phyloP scores from a whole-genome alignment of 2,329 filamentous ascomycete genomes.

The Phialophora macrospora region DNA sequence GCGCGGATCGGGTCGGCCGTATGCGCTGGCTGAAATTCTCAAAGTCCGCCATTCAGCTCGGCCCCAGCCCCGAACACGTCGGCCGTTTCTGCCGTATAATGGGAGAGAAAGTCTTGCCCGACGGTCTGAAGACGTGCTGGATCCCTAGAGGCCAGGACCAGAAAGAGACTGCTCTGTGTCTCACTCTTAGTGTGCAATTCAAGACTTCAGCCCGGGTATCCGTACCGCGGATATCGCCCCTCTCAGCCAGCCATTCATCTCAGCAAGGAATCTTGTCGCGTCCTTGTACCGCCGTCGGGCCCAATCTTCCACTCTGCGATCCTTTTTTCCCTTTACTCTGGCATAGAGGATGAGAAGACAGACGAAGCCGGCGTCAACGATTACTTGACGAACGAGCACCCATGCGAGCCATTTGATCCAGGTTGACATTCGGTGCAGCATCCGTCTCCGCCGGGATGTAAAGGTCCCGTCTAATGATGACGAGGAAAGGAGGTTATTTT shows the following conservation, averaged over 20 bases:
- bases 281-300: slow-evolving; percentile 33
- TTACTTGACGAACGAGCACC: slow-evolving; percentile 72
- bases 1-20: not conserved
- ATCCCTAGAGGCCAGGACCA: not conserved
- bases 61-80: slow-evolving; percentile 1
- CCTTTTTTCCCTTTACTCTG: slow-evolving; percentile 46
- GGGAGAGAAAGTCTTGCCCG: slow-evolving; percentile 2
- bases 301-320: slow-evolving; percentile 49
- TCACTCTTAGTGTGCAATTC: not conserved
- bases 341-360: slow-evolving; percentile 49
- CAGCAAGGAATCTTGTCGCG: slow-evolving; percentile 7
- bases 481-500: slow-evolving; percentile 64
- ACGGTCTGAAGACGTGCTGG: not conserved
- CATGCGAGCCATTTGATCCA: slow-evolving; percentile 76
- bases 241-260: slow-evolving; percentile 23
- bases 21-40: not conserved
- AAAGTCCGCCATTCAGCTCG: not conserved
- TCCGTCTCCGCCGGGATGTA: slow-evolving; percentile 45
- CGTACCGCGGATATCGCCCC: slow-evolving; percentile 13
- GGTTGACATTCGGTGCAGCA: slow-evolving; percentile 66
- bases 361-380: slow-evolving; percentile 68
- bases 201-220: slow-evolving; percentile 1
- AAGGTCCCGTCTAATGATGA: slow-evolving; percentile 41
- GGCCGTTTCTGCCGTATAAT: slow-evolving; percentile 6
- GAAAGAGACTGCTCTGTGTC: slow-evolving; percentile 10